Percentiles rank a stretch among this genome's conserved stretches.
Conservation (phyloP, 139 green algal species). For the Ettlia oleoabundans region DNA sequence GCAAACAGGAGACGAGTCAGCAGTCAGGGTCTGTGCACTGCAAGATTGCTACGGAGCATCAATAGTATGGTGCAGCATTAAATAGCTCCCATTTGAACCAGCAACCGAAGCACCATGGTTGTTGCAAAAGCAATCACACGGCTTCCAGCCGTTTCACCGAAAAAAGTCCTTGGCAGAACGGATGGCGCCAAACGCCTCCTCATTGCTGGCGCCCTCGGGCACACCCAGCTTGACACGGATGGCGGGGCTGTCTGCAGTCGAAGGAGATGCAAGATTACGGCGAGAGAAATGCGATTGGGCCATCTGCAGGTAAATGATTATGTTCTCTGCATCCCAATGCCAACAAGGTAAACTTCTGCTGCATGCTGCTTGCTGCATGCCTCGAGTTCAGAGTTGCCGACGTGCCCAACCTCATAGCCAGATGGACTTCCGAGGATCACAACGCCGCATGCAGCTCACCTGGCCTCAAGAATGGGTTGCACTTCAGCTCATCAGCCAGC, state of each 20-base stretch:
- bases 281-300: not conserved
- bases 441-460: too few species aligned
- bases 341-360: not conserved
- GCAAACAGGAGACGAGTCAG: too few species aligned
- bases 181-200: conserved; percentile 75
- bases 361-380: too few species aligned
- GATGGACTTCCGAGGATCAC: too few species aligned
- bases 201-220: conserved; percentile 47
- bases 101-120: not conserved
- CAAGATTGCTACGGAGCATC: too few species aligned
- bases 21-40: too few species aligned
- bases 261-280: too few species aligned
- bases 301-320: not conserved
- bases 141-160: conserved; percentile 40
- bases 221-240: conserved; percentile 70
- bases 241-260: conserved; percentile 43
- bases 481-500: conserved; percentile 82
- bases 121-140: not conserved
- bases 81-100: not conserved
- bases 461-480: conserved; percentile 91
- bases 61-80: not conserved
- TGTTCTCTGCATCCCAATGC: not conserved
- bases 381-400: too few species aligned
- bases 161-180: conserved; percentile 83
- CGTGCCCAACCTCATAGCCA: too few species aligned